A percentile compares a stretch with the other conserved stretches of the same genome.
phyloP scores from a whole-genome alignment of 345 rosid species.

The Eucalyptus shirleyi region DNA sequence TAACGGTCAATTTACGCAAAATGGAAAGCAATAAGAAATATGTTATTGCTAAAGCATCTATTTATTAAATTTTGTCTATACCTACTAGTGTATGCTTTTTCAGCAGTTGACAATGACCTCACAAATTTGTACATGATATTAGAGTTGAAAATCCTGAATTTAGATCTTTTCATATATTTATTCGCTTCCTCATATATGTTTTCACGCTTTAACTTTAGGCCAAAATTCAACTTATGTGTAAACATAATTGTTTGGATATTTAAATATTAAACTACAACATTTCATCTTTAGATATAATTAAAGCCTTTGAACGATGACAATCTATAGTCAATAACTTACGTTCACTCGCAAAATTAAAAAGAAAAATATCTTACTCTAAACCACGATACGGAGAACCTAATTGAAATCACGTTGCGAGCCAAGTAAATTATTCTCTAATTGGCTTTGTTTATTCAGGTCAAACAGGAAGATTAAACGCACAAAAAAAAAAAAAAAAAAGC shows the following conservation, averaged over 20 bases:
- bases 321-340: neutral
- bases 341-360: neutral
- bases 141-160: neutral
- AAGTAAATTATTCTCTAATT: neutral
- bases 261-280: neutral
- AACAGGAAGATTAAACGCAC: neutral
- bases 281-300: neutral
- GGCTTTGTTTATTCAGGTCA: neutral
- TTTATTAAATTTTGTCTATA: neutral
- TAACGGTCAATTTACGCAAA: neutral
- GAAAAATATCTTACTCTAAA: too few species aligned
- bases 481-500: neutral
- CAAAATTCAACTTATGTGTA: neutral
- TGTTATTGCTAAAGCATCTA: neutral
- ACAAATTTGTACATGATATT: neutral
- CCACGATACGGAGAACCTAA: neutral
- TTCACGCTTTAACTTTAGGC: neutral
- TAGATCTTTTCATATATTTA: neutral
- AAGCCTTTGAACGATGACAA: neutral
- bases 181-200: neutral
- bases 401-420: neutral
- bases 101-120: fast-evolving
- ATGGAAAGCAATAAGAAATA: neutral
- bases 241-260: neutral
- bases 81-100: neutral